phyloP scores from a whole-genome alignment of 768 basidiomycete genomes.

The Dioszegia crocea region DNA sequence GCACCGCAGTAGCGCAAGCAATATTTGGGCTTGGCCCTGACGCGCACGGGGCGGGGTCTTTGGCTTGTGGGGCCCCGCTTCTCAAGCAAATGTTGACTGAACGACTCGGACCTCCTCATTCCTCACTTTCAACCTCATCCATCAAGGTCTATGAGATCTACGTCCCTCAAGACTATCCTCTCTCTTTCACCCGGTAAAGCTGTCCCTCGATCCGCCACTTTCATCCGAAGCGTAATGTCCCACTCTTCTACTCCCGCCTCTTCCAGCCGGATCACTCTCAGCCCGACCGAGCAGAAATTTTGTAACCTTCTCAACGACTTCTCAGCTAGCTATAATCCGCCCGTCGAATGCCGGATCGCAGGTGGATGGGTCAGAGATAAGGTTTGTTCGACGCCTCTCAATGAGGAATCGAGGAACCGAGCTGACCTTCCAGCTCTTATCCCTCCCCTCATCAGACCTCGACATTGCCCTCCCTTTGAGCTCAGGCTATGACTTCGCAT shows the following conservation, averaged over 20 bases:
- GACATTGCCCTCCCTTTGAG: constrained; percentile 85
- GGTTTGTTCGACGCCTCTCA: constrained; percentile 54
- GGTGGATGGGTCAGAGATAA: constrained; percentile 99
- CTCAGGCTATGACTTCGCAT: constrained; percentile 86
- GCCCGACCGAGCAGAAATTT: constrained; percentile 64
- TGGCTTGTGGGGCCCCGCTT: not conserved
- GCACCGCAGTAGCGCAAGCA: too few species aligned
- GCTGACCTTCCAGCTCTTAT: constrained; percentile 59
- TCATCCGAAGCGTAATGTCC: constrained; percentile 1
- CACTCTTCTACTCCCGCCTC: not conserved
- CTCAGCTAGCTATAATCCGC: constrained; percentile 56
- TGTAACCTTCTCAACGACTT: constrained; percentile 79
- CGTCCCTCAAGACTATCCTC: not conserved
- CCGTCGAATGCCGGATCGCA: constrained; percentile 76
- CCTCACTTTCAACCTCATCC: not conserved
- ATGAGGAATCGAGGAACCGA: not conserved
- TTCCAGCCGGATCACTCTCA: constrained; percentile 55
- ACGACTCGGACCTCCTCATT: not conserved
- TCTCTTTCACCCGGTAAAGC: not conserved
- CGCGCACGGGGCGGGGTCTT: too few species aligned
- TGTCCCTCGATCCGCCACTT: too few species aligned
- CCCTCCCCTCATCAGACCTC: constrained; percentile 78
- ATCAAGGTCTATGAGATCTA: not conserved
- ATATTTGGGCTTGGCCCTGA: too few species aligned
- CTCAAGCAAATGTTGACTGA: not conserved